Conservation (phyloP, 2,329 filamentous ascomycete genomes). For the Fusarium musae region DNA sequence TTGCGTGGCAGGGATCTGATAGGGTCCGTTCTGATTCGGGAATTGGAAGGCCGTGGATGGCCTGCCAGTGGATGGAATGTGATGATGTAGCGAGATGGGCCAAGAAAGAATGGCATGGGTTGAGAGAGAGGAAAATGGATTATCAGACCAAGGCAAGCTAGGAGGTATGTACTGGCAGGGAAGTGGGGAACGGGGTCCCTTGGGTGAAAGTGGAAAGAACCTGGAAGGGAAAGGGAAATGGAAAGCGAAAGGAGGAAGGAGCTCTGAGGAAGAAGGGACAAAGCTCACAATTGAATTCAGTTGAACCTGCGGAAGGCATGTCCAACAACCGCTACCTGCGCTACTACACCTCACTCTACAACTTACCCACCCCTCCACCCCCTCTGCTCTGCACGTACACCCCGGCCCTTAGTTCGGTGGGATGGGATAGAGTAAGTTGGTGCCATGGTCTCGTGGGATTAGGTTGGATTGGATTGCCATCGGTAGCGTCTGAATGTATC, state of each 20-base stretch:
- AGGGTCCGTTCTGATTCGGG: slow-evolving; percentile 33
- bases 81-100: slow-evolving; percentile 39
- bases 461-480: slow-evolving; percentile 19
- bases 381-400: neutral
- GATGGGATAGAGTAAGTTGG: slow-evolving; percentile 12
- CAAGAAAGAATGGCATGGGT: slow-evolving; percentile 27
- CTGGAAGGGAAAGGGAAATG: slow-evolving; percentile 7
- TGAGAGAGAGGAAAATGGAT: slow-evolving; percentile 1
- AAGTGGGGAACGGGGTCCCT: slow-evolving; percentile 8
- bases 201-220: slow-evolving; percentile 14
- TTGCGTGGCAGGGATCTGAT: slow-evolving; percentile 30
- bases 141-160: neutral
- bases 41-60: slow-evolving; percentile 22
- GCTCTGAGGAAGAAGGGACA: slow-evolving; percentile 3
- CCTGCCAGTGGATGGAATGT: slow-evolving; percentile 39
- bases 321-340: neutral
- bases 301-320: slow-evolving; percentile 2
- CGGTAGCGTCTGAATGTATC: slow-evolving; percentile 22
- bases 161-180: neutral
- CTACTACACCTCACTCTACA: neutral
- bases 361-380: neutral
- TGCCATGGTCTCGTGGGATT: slow-evolving; percentile 23
- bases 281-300: slow-evolving; percentile 4
- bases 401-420: neutral
- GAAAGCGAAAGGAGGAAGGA: slow-evolving; percentile 14